Evolutionary conservation across 2,329 filamentous ascomycete genomes (phyloP).

Genomic region (Emergomyces africanus): DNA sequence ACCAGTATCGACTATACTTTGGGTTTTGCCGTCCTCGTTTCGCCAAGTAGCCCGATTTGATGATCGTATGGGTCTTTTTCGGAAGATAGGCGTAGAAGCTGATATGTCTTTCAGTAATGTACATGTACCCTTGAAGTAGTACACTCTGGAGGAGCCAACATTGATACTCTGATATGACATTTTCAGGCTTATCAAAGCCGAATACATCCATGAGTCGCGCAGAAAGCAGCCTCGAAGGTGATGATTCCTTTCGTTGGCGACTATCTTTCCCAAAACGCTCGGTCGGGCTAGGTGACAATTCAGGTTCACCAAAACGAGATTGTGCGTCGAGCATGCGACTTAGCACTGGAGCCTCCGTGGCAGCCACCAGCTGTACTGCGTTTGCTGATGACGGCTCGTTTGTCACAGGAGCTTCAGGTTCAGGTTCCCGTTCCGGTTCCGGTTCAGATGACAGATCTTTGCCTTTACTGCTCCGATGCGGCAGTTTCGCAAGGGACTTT

Average conservation of each 20-base stretch:
- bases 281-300: background rate
- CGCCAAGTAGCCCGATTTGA: constrained; percentile 76
- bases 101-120: constrained; percentile 83
- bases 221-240: constrained; percentile 47
- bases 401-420: constrained; percentile 8
- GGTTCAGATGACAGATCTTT: constrained; percentile 15
- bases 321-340: constrained; percentile 64
- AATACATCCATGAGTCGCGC: constrained; percentile 72
- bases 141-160: constrained; percentile 91
- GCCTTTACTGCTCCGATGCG: constrained; percentile 9
- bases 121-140: constrained; percentile 86
- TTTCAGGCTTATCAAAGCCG: constrained; percentile 65
- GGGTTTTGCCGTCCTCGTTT: constrained; percentile 84
- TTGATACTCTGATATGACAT: constrained; percentile 80
- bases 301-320: constrained; percentile 40
- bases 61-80: constrained; percentile 66
- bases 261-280: background rate
- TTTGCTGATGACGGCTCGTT: constrained; percentile 11
- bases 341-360: constrained; percentile 56
- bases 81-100: constrained; percentile 98
- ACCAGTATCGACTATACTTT: constrained; percentile 85
- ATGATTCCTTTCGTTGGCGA: constrained; percentile 35
- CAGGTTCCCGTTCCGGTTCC: constrained; percentile 12
- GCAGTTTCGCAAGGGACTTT: constrained; percentile 49
- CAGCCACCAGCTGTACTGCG: constrained; percentile 15